These are phyloP conservation scores for Globisporangium cylindrosporum DNA, from an alignment of 352 stramenopile species.

Conservation along the genomic window DNA sequence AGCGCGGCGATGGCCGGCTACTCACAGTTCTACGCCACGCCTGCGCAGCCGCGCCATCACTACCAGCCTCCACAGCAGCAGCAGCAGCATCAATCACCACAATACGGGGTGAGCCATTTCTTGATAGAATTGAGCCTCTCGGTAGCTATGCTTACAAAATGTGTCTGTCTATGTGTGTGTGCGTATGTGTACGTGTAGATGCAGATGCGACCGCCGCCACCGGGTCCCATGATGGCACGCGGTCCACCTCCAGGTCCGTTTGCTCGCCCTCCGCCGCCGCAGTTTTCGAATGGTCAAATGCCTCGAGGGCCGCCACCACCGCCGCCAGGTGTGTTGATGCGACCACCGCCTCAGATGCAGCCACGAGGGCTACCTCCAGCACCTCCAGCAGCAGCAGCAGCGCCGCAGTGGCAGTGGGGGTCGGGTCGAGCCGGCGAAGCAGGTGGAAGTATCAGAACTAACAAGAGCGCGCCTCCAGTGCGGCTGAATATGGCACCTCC, in stretches of 20 bases:
- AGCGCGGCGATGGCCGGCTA: constrained; percentile 58
- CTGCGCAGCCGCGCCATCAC: constrained; percentile 14
- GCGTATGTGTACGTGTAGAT: background rate
- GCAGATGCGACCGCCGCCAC: constrained; percentile 37
- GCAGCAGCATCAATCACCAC: constrained; percentile 11
- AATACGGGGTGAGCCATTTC: constrained; percentile 9
- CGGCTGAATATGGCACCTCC: constrained; percentile 39
- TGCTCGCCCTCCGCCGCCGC: constrained; percentile 13
- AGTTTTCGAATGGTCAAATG: constrained; percentile 11
- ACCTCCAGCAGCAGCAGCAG: background rate
- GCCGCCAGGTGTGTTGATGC: constrained; percentile 15
- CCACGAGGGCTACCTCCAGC: background rate
- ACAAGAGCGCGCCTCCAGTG: constrained; percentile 36
- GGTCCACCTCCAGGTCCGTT: constrained; percentile 14
- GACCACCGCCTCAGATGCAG: constrained; percentile 15
- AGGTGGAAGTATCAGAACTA: constrained; percentile 9
- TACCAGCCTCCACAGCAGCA: constrained; percentile 1
- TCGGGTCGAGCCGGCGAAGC: constrained; percentile 27
- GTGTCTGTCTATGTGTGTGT: background rate
- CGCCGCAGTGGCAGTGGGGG: constrained; percentile 69
- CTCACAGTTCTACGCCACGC: constrained; percentile 59
- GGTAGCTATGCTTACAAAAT: background rate
- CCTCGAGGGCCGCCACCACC: constrained; percentile 12
- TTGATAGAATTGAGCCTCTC: background rate
- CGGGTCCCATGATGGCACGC: constrained; percentile 21